Evolutionary conservation across 768 basidiomycete genomes (phyloP).

Genomic region (Pholiota conissans): DNA sequence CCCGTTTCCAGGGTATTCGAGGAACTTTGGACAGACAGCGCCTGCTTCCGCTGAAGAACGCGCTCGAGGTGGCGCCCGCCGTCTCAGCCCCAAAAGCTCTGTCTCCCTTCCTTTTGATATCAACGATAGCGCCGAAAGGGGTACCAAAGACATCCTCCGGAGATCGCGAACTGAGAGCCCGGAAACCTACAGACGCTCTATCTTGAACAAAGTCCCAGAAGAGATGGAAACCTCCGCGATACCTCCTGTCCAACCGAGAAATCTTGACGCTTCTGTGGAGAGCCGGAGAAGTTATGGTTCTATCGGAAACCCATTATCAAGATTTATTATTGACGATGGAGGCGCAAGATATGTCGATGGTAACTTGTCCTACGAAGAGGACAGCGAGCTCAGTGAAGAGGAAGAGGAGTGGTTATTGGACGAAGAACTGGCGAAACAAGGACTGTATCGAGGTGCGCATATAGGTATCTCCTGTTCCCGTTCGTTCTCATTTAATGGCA

Average conservation of each 20-base stretch:
- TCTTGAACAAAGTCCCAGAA: conserved; percentile 21
- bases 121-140: conserved; percentile 1
- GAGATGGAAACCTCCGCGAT: conserved; percentile 19
- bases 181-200: conserved; percentile 19
- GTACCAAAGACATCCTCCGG: background rate
- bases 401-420: conserved; percentile 35
- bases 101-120: background rate
- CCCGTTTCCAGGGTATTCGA: background rate
- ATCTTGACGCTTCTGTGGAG: background rate
- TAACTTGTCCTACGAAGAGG: conserved; percentile 21
- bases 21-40: background rate
- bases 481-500: conserved; percentile 26
- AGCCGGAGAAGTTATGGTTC: conserved; percentile 19
- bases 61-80: background rate
- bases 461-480: background rate
- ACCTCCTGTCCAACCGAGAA: background rate
- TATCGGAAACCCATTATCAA: background rate
- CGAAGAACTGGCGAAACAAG: conserved; percentile 29
- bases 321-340: conserved; percentile 20
- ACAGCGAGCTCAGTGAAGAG: conserved; percentile 26
- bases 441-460: conserved; percentile 30
- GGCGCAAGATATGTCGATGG: conserved; percentile 15
- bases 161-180: conserved; percentile 16
- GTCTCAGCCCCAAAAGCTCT: background rate
- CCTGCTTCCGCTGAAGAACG: background rate